A percentile compares a stretch with the other conserved stretches of the same genome.
These are phyloP conservation scores for Saccharomycopsis hybrid DNA, from an alignment of 1,139 yeast genomes.

Conservation along the genomic window DNA sequence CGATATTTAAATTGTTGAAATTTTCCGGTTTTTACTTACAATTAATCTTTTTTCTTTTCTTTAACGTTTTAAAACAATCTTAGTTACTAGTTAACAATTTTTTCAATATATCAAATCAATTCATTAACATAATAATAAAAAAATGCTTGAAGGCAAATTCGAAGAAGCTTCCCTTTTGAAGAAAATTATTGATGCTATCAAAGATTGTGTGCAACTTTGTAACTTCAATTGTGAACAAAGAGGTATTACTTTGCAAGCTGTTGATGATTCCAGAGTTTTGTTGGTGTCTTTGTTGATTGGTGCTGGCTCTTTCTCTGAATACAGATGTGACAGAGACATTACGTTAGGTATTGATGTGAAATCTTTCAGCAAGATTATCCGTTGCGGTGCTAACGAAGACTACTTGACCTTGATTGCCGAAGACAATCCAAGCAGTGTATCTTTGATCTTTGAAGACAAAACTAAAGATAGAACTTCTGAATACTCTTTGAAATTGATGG, in stretches of 20 bases:
- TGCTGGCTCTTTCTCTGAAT: slow-evolving; percentile 83
- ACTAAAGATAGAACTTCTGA: slow-evolving; percentile 89
- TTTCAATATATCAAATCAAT: no score
- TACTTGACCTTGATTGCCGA: slow-evolving; percentile 85
- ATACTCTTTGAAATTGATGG: slow-evolving; percentile 88
- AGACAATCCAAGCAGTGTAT: slow-evolving; percentile 78
- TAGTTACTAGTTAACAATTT: no score
- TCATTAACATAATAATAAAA: no score
- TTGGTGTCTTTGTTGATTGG: slow-evolving; percentile 85
- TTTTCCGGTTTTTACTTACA: no score
- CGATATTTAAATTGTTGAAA: no score
- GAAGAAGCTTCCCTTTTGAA: slow-evolving; percentile 89
- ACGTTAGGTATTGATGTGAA: slow-evolving; percentile 89
- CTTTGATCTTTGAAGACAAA: slow-evolving; percentile 84
- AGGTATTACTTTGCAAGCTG: slow-evolving; percentile 95
- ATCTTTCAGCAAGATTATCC: slow-evolving; percentile 79
- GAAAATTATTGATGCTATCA: slow-evolving; percentile 84
- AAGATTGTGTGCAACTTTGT: slow-evolving; percentile 89
- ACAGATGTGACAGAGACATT: slow-evolving; percentile 92
- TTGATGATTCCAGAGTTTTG: slow-evolving; percentile 94
- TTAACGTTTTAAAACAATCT: no score
- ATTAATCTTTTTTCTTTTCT: no score
- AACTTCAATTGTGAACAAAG: slow-evolving; percentile 94
- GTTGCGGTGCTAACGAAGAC: slow-evolving; percentile 89
- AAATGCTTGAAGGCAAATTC: slow-evolving; percentile 95